These are phyloP conservation scores for Sugiyamaella neomexicana DNA, from an alignment of 1,139 yeast species.

Conservation along the genomic window DNA sequence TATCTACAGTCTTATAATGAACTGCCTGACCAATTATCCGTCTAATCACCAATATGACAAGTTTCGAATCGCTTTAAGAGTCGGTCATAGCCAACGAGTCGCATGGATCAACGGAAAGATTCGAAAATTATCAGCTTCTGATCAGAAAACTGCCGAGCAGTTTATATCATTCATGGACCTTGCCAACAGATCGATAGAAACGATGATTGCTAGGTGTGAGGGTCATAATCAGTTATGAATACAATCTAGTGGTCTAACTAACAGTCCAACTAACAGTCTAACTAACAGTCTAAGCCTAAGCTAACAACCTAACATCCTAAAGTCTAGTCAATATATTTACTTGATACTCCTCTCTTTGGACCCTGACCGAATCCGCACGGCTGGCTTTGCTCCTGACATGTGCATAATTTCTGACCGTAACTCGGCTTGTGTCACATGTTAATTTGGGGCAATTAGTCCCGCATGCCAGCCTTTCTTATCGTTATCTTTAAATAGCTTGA, in stretches of 20 bases:
- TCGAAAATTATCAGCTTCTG: neutral
- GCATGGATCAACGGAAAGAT: neutral
- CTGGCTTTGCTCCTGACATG: neutral
- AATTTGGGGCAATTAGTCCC: neutral
- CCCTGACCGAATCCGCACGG: neutral
- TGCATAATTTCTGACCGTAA: no score
- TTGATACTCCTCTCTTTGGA: no score
- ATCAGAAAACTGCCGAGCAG: neutral
- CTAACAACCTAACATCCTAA: no score
- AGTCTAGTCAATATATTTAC: no score
- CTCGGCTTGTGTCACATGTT: neutral
- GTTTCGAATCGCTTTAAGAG: neutral
- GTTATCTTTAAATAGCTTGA: neutral
- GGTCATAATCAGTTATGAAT: no score
- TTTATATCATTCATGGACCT: neutral
- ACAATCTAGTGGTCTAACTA: no score
- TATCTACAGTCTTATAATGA: neutral
- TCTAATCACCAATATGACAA: neutral
- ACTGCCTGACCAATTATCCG: neutral
- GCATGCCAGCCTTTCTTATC: neutral
- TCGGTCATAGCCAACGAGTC: neutral
- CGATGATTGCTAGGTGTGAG: no score
- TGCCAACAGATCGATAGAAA: neutral
- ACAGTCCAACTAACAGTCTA: neutral
- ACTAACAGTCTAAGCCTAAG: neutral